A percentile compares a stretch with the other conserved stretches of the same genome.
phyloP scores from a whole-genome alignment of 306 rosid genomes.

The Quercus bicolor region DNA sequence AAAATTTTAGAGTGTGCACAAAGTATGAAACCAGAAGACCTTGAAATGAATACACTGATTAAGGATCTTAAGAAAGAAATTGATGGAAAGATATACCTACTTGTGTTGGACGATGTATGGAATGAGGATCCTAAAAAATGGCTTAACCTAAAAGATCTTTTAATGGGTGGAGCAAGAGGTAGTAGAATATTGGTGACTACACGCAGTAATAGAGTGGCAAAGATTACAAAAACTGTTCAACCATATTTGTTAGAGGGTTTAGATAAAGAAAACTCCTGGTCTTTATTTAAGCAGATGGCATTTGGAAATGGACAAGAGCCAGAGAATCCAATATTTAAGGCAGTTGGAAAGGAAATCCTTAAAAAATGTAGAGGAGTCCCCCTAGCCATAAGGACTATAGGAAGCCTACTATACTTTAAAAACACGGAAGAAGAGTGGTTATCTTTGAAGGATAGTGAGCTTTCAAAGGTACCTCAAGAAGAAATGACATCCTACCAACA shows the following conservation, averaged over 20 bases:
- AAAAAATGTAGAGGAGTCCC: conserved; percentile 7
- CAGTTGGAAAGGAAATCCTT: neutral
- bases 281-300: neutral
- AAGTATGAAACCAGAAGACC: too few relatives aligned
- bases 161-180: neutral
- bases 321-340: neutral
- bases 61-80: too few relatives aligned
- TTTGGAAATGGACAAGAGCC: neutral
- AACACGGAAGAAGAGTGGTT: neutral
- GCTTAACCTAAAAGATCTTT: neutral
- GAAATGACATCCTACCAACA: neutral
- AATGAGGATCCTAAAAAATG: neutral
- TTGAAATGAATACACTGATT: too few relatives aligned
- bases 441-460: neutral
- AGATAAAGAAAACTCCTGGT: accelerated
- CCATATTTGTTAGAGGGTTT: too few relatives aligned
- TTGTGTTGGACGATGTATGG: too few relatives aligned
- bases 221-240: too few relatives aligned
- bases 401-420: neutral
- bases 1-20: too few relatives aligned
- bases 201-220: too few relatives aligned
- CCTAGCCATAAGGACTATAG: conserved; percentile 7
- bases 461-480: accelerated
- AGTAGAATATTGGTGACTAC: conserved; percentile 6
- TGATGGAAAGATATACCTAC: too few relatives aligned